phyloP scores from a whole-genome alignment of 768 basidiomycete genomes.

The Xerocomus brunneocitrinus region DNA sequence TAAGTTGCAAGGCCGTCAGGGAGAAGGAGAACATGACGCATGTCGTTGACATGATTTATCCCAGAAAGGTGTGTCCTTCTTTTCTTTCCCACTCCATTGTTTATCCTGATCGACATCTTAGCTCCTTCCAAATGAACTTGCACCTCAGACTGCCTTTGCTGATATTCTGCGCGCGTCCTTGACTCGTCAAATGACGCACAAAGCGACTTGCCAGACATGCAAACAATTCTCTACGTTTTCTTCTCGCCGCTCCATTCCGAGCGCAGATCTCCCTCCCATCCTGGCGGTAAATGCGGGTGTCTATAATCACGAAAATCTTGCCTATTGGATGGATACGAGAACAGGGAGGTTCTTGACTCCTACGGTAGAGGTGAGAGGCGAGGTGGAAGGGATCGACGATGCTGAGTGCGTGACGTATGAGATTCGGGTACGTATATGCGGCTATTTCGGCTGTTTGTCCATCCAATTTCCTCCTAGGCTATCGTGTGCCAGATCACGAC shows the following conservation, averaged over 20 bases:
- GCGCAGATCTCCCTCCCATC: conserved; percentile 71
- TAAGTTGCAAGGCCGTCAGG: conserved; percentile 63
- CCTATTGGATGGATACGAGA: conserved; percentile 65
- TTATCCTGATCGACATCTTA: conserved; percentile 12
- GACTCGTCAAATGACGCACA: conserved; percentile 77
- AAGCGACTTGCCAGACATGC: conserved; percentile 82
- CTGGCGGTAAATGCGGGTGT: conserved; percentile 84
- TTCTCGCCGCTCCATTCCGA: conserved; percentile 60
- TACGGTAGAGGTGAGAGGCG: conserved; percentile 51
- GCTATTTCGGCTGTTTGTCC: neutral
- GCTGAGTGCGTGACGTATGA: conserved; percentile 57
- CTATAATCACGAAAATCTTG: conserved; percentile 66
- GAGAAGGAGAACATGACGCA: conserved; percentile 80
- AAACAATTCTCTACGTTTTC: conserved; percentile 72
- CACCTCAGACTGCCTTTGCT: conserved; percentile 49
- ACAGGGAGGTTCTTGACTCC: conserved; percentile 51
- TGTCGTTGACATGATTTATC: conserved; percentile 82
- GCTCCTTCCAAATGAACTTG: conserved; percentile 36
- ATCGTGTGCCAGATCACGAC: conserved; percentile 75
- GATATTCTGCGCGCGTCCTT: conserved; percentile 72
- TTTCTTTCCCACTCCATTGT: neutral
- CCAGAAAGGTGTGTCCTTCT: conserved; percentile 57
- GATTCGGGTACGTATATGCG: conserved; percentile 54
- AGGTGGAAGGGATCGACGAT: conserved; percentile 56
- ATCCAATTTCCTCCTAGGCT: conserved; percentile 43